Conservation (phyloP, 2,329 filamentous ascomycete genomes). For the Paraphaeosphaeria minitans region DNA sequence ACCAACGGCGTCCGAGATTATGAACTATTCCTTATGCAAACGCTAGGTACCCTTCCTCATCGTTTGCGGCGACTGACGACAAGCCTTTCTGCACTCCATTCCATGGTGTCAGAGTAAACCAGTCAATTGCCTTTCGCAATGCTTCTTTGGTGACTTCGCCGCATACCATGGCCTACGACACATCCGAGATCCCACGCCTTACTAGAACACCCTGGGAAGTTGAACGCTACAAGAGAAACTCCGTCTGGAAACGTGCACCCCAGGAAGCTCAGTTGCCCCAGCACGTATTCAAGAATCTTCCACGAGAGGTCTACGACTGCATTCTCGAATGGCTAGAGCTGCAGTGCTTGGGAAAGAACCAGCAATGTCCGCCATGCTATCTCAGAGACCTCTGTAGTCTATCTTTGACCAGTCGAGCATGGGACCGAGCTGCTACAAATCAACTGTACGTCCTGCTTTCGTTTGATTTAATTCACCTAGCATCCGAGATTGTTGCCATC, state of each 20-base stretch:
- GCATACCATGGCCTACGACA: conserved; percentile 5
- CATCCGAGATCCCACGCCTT: conserved; percentile 26
- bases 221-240: conserved; percentile 38
- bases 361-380: conserved; percentile 59
- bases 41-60: background rate
- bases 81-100: background rate
- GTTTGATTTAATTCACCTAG: background rate
- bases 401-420: conserved; percentile 60
- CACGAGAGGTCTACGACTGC: conserved; percentile 60
- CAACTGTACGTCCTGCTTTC: conserved; percentile 57
- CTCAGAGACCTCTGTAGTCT: conserved; percentile 60
- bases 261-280: conserved; percentile 25
- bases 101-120: background rate
- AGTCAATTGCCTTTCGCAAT: conserved; percentile 8
- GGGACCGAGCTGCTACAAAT: conserved; percentile 58
- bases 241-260: conserved; percentile 37
- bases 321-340: conserved; percentile 58
- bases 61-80: background rate
- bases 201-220: conserved; percentile 48
- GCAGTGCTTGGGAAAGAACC: conserved; percentile 45
- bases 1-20: background rate
- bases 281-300: conserved; percentile 54
- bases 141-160: conserved; percentile 3
- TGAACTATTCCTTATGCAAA: background rate
- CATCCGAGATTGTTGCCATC: background rate